Base-by-base conservation (phyloP, 306 rosid species). In the Rosa persica region DNA sequence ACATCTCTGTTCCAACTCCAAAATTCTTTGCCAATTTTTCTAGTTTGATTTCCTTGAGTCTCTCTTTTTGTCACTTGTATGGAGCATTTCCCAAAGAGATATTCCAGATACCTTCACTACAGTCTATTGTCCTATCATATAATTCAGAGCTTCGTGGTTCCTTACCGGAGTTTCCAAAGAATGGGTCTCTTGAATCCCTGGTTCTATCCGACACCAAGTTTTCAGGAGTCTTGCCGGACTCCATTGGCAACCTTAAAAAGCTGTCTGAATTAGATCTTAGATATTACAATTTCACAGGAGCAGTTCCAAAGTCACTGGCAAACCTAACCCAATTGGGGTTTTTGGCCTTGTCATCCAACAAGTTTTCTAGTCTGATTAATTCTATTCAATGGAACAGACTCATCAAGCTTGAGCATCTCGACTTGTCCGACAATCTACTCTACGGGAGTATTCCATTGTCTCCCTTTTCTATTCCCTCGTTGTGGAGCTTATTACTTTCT, bases 381-480 rank as follows among this genome's bases (percentile, higher is more conserved):
- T 73, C 36, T n/a, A 58, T 76, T 20, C 40, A 78, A 7, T 78
- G 82, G 82, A 57, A 73, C 22, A 71, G 15, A 11, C 86, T 82
- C 48, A 0, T 9, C 4, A 65, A 54, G 3, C 73, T 82, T 17
- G 40, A 38, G 5, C 0, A 0, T 15, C 67, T 78, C 2, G 77
- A 75, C 36, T 43, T 83, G 64, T 0, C 60, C 2, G 20, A 58
- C 72, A 79, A 83, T 75, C 52, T 67, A 6, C 78, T 83, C 42
- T 38, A 19, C 25, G 83, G 86, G 27, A 79, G 49, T 47, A 54
- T 83, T 3, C 86, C 86, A 9, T 16, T 12, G 0, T 74, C 86
- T 12, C 54, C 70, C 27, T 79, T 83, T 76, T 19, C 40, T 3
- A 39, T 22, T 61, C 83, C 81, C 1, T 49, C 57, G 67, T 39